Conservation (phyloP, 2,329 filamentous ascomycete genomes). For the Bipolaris zeicola region DNA sequence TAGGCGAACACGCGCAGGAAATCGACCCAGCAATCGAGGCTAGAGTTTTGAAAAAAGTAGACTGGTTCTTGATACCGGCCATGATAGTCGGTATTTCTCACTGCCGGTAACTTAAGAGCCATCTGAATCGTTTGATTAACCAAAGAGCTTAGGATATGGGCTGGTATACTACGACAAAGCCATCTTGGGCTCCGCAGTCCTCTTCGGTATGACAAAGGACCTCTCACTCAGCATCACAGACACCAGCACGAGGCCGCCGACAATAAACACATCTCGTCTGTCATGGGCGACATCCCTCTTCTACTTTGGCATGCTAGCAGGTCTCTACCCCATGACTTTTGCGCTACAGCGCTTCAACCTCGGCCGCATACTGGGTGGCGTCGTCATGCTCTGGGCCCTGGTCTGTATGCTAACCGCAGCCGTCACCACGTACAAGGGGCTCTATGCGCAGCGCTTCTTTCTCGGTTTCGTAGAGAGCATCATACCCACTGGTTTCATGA, state of each 20-base stretch:
- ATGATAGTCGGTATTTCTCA: slow-evolving; percentile 56
- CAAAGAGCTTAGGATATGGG: slow-evolving; percentile 58
- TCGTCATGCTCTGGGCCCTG: slow-evolving; percentile 69
- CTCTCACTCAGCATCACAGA: slow-evolving; percentile 63
- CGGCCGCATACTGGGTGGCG: slow-evolving; percentile 65
- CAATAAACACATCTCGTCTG: slow-evolving; percentile 69
- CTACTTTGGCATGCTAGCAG: slow-evolving; percentile 79
- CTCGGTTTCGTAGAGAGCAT: slow-evolving; percentile 62
- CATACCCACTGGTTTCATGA: slow-evolving; percentile 63
- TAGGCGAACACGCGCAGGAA: slow-evolving; percentile 60
- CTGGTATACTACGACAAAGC: slow-evolving; percentile 77
- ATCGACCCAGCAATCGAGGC: slow-evolving; percentile 62
- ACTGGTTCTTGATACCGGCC: slow-evolving; percentile 68
- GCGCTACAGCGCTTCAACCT: slow-evolving; percentile 70
- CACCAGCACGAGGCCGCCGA: slow-evolving; percentile 57
- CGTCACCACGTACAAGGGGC: slow-evolving; percentile 65
- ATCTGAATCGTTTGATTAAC: neutral
- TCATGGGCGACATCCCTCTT: slow-evolving; percentile 80
- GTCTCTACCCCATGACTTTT: slow-evolving; percentile 75
- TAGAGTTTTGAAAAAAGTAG: slow-evolving; percentile 69
- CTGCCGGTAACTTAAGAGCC: neutral
- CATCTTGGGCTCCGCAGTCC: slow-evolving; percentile 72
- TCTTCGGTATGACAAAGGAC: slow-evolving; percentile 78
- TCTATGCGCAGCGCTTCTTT: slow-evolving; percentile 63
- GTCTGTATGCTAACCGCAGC: slow-evolving; percentile 72